phyloP scores from a whole-genome alignment of 2,329 filamentous ascomycete species.

The Bipolaris bicolor region DNA sequence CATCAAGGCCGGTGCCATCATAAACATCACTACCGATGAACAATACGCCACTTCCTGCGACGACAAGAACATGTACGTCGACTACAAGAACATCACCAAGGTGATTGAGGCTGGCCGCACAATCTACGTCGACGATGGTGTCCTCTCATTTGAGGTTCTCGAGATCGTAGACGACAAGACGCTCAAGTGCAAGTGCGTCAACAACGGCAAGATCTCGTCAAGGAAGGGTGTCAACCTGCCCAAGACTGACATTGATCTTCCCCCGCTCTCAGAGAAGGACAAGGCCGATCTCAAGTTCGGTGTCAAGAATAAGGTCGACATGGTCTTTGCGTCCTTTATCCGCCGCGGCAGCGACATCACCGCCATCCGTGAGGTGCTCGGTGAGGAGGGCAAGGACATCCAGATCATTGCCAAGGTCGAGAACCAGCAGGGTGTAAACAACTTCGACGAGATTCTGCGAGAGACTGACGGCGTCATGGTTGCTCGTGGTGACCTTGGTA shows the following conservation, averaged over 20 bases:
- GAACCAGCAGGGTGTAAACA: slow-evolving; percentile 99
- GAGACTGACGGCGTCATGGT: slow-evolving; percentile 99
- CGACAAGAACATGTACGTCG: slow-evolving; percentile 96
- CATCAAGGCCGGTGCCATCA: slow-evolving; percentile 78
- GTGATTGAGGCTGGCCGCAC: slow-evolving; percentile 89
- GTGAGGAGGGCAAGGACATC: slow-evolving; percentile 90
- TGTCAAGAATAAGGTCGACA: slow-evolving; percentile 98
- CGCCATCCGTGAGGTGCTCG: slow-evolving; percentile 89
- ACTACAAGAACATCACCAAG: slow-evolving; percentile 99
- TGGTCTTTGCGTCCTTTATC: slow-evolving; percentile 99
- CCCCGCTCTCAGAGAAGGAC: slow-evolving; percentile 97
- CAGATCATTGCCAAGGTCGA: slow-evolving; percentile 99
- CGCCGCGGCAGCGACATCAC: slow-evolving; percentile 91
- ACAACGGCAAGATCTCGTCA: slow-evolving; percentile 98
- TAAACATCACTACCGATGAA: slow-evolving; percentile 98
- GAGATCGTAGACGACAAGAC: slow-evolving; percentile 88
- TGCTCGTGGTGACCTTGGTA: slow-evolving; percentile 96
- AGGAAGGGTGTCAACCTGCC: slow-evolving; percentile 99
- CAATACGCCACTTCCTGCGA: slow-evolving; percentile 84
- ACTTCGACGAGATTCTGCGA: slow-evolving; percentile 95
- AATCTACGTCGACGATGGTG: slow-evolving; percentile 98
- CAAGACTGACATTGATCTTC: slow-evolving; percentile 97
- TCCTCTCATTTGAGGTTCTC: slow-evolving; percentile 93
- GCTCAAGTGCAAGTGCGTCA: slow-evolving; percentile 82
- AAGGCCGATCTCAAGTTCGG: slow-evolving; percentile 92